phyloP scores from a whole-genome alignment of 2,329 filamentous ascomycete species.

The Coniochaeta ligniaria region DNA sequence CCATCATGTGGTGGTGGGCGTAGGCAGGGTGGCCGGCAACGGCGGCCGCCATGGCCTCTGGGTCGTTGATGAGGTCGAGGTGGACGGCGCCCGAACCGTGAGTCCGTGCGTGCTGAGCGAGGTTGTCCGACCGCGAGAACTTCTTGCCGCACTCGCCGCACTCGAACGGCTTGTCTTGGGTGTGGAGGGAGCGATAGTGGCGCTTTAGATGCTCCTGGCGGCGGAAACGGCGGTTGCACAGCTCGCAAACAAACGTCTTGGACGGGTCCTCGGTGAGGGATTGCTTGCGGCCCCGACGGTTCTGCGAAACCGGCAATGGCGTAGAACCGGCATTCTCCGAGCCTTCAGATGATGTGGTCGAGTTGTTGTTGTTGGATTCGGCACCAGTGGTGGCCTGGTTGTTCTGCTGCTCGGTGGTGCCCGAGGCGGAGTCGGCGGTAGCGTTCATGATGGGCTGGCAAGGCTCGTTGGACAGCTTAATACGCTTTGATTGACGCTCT shows the following conservation, averaged over 20 bases:
- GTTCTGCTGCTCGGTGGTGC: slow-evolving; percentile 25
- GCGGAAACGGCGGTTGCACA: slow-evolving; percentile 95
- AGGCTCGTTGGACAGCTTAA: slow-evolving; percentile 42
- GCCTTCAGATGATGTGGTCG: slow-evolving; percentile 22
- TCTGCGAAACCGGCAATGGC: slow-evolving; percentile 52
- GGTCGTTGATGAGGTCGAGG: slow-evolving; percentile 78
- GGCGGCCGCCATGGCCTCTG: slow-evolving; percentile 37
- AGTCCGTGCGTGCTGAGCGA: slow-evolving; percentile 90
- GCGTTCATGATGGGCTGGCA: slow-evolving; percentile 34
- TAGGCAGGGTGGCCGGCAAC: slow-evolving; percentile 18
- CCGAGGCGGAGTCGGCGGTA: slow-evolving; percentile 27
- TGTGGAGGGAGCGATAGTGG: slow-evolving; percentile 97
- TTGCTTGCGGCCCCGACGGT: slow-evolving; percentile 95
- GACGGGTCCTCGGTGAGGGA: slow-evolving; percentile 95
- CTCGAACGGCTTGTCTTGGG: slow-evolving; percentile 96
- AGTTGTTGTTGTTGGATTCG: slow-evolving; percentile 24
- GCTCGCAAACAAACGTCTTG: slow-evolving; percentile 95
- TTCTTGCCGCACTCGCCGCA: slow-evolving; percentile 98
- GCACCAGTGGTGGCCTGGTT: slow-evolving; percentile 21
- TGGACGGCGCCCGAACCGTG: slow-evolving; percentile 86
- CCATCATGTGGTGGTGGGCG: slow-evolving; percentile 33
- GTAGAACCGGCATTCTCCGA: slow-evolving; percentile 27
- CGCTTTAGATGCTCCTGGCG: slow-evolving; percentile 98
- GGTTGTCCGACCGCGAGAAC: slow-evolving; percentile 96
- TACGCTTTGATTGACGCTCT: slow-evolving; percentile 48